These are phyloP conservation scores for Fusarium metavorans DNA, from an alignment of 2,329 filamentous ascomycete species.

Conservation along the genomic window DNA sequence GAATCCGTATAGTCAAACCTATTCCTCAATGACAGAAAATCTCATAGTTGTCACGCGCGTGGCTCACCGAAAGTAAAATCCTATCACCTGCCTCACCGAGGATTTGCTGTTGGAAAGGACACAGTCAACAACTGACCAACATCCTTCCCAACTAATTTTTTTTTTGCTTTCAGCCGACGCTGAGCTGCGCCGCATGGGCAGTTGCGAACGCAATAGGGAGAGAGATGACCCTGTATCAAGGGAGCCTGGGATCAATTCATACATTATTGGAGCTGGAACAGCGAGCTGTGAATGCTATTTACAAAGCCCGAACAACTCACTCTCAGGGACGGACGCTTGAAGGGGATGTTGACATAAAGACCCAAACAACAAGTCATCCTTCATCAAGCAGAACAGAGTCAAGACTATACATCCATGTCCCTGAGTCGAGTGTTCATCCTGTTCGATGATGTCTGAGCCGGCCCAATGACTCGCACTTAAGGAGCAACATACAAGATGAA, in stretches of 20 bases:
- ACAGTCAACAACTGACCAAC: neutral
- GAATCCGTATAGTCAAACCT: neutral
- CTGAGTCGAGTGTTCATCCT: slow-evolving; percentile 7
- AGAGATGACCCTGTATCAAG: neutral
- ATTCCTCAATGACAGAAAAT: neutral
- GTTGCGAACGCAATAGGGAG: neutral
- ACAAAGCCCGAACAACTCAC: neutral
- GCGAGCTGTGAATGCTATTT: neutral
- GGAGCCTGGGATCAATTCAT: neutral
- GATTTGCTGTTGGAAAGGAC: neutral
- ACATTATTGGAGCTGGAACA: neutral
- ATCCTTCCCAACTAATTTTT: neutral
- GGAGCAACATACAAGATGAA: neutral
- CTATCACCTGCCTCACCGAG: neutral
- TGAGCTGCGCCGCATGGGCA: neutral
- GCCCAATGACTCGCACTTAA: neutral
- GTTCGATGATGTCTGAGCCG: neutral
- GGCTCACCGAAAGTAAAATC: neutral
- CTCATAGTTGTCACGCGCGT: neutral
- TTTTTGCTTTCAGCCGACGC: neutral
- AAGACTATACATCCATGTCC: slow-evolving; percentile 6
- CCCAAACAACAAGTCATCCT: neutral
- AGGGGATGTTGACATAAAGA: neutral
- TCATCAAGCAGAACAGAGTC: slow-evolving; percentile 2
- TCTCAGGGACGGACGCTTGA: neutral